phyloP scores from a whole-genome alignment of 108 stramenopile species.

The Nannochloropsis gaditana region DNA sequence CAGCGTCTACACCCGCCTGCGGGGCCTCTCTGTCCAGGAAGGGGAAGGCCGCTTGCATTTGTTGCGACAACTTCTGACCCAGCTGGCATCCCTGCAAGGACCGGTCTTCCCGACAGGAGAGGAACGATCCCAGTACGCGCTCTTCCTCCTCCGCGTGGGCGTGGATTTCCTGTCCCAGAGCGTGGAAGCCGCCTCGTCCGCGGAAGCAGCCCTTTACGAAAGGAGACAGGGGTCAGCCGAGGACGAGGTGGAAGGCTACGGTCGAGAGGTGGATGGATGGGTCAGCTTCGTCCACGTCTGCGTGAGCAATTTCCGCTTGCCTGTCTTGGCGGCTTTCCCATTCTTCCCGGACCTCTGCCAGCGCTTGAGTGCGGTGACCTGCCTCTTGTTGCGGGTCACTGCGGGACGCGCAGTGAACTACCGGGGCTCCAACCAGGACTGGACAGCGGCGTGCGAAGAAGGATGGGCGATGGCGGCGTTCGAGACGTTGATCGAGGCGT shows the following conservation, averaged over 20 bases:
- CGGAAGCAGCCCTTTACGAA: not conserved
- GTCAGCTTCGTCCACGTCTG: not conserved
- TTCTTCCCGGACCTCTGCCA: not conserved
- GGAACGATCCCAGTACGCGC: not conserved
- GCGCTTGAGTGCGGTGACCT: not conserved
- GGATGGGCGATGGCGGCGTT: slow-evolving; percentile 6
- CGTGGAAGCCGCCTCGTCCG: not conserved
- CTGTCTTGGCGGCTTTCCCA: not conserved
- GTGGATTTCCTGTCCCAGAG: not conserved
- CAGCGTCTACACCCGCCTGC: not conserved
- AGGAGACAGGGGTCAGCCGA: not conserved
- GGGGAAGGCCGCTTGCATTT: not conserved
- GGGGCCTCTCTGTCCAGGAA: not conserved
- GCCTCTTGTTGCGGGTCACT: not conserved
- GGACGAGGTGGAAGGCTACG: not conserved
- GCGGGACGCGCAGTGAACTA: not conserved
- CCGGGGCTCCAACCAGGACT: not conserved
- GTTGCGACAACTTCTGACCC: not conserved
- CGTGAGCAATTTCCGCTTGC: slow-evolving; percentile 15
- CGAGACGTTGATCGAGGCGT: not conserved
- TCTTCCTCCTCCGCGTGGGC: not conserved
- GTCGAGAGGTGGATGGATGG: not conserved
- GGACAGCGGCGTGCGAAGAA: slow-evolving; percentile 5
- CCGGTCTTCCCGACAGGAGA: not conserved
- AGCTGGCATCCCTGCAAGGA: not conserved